phyloP scores from a whole-genome alignment of 1,284 basidiomycete genomes.

The Pholiota adiposa region DNA sequence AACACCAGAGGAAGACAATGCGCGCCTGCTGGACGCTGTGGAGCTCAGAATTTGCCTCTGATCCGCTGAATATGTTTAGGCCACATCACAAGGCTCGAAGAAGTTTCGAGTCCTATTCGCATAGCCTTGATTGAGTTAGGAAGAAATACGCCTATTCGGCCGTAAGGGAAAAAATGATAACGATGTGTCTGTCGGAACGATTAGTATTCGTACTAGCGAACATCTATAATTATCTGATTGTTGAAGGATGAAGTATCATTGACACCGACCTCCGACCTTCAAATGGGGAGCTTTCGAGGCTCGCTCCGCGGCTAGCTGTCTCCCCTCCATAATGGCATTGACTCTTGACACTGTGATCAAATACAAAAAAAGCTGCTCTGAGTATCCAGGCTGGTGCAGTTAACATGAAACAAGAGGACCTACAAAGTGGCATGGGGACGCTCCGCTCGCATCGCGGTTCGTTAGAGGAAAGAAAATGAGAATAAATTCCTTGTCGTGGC shows the following conservation, averaged over 20 bases:
- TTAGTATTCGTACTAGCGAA: neutral
- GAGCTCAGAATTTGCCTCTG: neutral
- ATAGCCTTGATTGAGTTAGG: too few relatives aligned
- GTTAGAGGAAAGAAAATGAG: too few relatives aligned
- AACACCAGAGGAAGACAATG: neutral
- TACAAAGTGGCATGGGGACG: neutral
- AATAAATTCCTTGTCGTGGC: too few relatives aligned
- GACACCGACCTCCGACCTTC: neutral
- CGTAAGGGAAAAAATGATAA: neutral
- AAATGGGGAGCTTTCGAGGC: neutral
- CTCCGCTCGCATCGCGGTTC: neutral
- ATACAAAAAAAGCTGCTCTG: neutral
- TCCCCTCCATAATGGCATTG: neutral
- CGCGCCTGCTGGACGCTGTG: neutral
- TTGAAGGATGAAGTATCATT: too few relatives aligned
- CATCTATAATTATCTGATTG: too few relatives aligned
- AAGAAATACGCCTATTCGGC: too few relatives aligned
- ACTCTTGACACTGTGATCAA: neutral
- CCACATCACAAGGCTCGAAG: neutral
- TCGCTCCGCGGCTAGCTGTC: neutral
- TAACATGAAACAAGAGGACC: neutral
- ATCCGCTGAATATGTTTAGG: neutral
- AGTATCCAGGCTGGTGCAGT: neutral
- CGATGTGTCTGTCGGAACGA: neutral
- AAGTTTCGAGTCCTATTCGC: neutral